Base-by-base conservation (phyloP, 805 yeast species). In the Millerozyma miso region DNA sequence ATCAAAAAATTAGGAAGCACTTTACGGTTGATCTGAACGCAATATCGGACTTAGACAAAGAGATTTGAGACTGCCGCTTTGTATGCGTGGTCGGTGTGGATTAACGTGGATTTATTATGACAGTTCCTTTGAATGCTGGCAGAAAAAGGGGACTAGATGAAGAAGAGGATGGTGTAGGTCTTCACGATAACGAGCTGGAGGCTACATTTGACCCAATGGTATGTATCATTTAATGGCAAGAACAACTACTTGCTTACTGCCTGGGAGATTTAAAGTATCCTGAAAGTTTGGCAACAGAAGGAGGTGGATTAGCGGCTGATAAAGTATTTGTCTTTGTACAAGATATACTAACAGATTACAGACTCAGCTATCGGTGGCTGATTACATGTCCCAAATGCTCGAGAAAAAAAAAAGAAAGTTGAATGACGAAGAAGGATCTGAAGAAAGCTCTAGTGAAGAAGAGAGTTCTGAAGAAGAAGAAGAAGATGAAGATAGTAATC, bases 331-430 rank as follows among this genome's bases (percentile, higher is more conserved):
- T n/a, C n/a, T n/a, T n/a, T n/a, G n/a, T n/a, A n/a, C 35, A 31
- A 37, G 8, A 14, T 31, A 15, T 39, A 46, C 50, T 46, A 44
- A 46, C 42, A 35, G 5, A 19, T 4, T 18, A 2, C 32, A 49
- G 53, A 42, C 35, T 16, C 44, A 45, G 3, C 45, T 40, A 15
- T 40, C 46, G 18, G 40, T 45, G 13, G 15, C 40, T 6, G 54
- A 51, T n/a, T 51, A 47, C 26, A 45, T 46, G 43, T 38, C 52
- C 6, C 53, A 48, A 41, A 42, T 40, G 32, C 36, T 50, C 38
- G 51, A 40, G 19, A 35, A 32, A 39, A 52, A 40, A 43, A 46
- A 41, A 35, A 38, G 29, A 43, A 40, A 31, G 45, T 42, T 42
- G 47, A 43, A 29, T 26, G 46, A 35, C 32, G 40, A 42, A 10